A percentile compares a stretch with the other conserved stretches of the same genome.
Evolutionary conservation across 257 asterid genomes (phyloP).

Genomic region (Solanum appendiculatum): DNA sequence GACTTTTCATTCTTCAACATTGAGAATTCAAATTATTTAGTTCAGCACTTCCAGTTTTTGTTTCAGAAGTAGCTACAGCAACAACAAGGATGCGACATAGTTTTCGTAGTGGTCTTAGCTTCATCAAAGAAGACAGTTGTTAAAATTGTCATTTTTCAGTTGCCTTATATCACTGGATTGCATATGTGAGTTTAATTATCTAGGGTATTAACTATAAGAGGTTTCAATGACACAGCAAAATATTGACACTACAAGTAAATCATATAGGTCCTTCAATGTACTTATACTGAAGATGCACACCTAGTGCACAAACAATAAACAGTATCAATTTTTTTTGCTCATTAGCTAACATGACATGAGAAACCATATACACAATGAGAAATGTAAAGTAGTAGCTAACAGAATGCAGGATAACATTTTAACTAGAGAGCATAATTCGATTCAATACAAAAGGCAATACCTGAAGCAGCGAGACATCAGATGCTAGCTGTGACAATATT

Average conservation of each 20-base stretch:
- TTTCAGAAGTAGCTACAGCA: background rate
- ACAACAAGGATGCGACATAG: background rate
- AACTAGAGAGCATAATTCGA: background rate
- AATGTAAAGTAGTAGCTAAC: background rate
- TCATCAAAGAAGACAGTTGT: background rate
- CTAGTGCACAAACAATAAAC: background rate
- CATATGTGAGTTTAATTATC: background rate
- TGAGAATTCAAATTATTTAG: background rate
- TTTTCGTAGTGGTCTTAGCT: background rate
- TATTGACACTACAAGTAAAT: background rate
- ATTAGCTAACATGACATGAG: background rate
- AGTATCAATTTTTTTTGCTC: background rate
- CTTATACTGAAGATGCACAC: background rate
- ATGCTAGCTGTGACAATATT: conserved; percentile 64
- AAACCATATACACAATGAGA: background rate
- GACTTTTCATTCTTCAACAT: background rate
- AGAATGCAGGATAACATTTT: background rate
- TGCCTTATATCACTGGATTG: background rate
- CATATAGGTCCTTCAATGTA: background rate
- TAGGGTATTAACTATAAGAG: background rate
- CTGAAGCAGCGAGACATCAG: conserved; percentile 64
- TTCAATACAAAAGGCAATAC: conserved; percentile 19
- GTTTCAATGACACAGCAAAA: background rate
- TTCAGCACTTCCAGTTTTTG: background rate
- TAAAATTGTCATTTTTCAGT: background rate